Conservation (phyloP, 192 early-diverging fungal genomes). For the Rhizoclosmatium globosum region DNA sequence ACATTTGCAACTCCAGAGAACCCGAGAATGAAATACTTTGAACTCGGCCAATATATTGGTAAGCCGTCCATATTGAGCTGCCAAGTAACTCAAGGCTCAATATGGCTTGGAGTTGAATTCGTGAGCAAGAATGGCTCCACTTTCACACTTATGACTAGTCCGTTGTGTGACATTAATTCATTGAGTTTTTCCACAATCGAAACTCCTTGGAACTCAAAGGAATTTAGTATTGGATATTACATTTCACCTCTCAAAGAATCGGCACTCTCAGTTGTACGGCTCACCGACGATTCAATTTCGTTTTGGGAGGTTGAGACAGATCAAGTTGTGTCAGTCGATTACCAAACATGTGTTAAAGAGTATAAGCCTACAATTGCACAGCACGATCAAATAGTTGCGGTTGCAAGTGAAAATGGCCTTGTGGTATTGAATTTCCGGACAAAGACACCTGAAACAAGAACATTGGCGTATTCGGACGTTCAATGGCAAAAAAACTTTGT, state of each 20-base stretch:
- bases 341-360: neutral
- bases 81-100: too few species aligned
- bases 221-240: neutral
- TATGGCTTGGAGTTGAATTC: too few species aligned
- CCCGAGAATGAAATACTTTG: too few species aligned
- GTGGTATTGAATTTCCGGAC: neutral
- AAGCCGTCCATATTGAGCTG: too few species aligned
- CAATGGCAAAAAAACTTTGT: neutral
- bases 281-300: neutral
- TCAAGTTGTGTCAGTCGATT: neutral
- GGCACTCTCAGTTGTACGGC: neutral
- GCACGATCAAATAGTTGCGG: neutral
- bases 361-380: neutral
- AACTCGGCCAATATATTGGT: too few species aligned
- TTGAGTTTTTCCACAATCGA: neutral
- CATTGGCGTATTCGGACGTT: neutral
- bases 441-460: neutral
- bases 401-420: neutral
- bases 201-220: neutral
- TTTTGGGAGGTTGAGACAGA: neutral
- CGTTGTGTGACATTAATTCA: too few species aligned
- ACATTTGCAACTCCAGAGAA: too few species aligned
- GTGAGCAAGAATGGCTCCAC: too few species aligned
- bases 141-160: too few species aligned
- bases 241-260: neutral